Conservation (phyloP, 2,329 filamentous ascomycete genomes). For the Diplodia mutila region DNA sequence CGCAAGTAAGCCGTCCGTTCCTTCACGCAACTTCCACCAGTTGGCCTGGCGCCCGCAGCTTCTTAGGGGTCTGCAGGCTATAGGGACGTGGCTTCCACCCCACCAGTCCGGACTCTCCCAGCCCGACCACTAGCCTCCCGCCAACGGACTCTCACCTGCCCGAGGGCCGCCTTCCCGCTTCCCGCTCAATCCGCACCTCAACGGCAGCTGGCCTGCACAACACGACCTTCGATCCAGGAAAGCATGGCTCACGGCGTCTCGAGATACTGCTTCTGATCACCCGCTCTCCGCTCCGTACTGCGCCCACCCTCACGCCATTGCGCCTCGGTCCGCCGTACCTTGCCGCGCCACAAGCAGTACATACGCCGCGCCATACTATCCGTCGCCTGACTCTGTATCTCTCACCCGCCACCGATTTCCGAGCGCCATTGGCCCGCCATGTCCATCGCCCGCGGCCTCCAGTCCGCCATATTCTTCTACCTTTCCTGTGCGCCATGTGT, state of each 20-base stretch:
- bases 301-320: conserved; percentile 9
- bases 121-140: conserved; percentile 6
- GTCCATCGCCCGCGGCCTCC: conserved; percentile 57
- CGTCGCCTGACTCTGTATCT: not conserved
- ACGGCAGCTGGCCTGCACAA: conserved; percentile 23
- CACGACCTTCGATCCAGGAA: not conserved
- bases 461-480: conserved; percentile 79
- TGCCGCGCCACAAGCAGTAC: not conserved
- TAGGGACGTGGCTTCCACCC: conserved; percentile 24
- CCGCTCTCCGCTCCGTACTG: not conserved
- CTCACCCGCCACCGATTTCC: not conserved
- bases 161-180: conserved; percentile 12
- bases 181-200: conserved; percentile 1
- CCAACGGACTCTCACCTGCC: conserved; percentile 1
- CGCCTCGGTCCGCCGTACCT: not conserved
- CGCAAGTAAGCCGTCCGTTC: conserved; percentile 22
- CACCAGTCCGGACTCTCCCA: conserved; percentile 1
- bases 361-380: not conserved
- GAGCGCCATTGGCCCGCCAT: conserved; percentile 32
- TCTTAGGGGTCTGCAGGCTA: conserved; percentile 20
- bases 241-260: conserved; percentile 13
- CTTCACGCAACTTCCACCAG: conserved; percentile 15
- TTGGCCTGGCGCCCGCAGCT: conserved; percentile 13
- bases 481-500: conserved; percentile 79
- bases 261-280: not conserved